A percentile compares a stretch with the other conserved stretches of the same genome.
Conservation (phyloP, 306 rosid species). For the Quercus glauca region DNA sequence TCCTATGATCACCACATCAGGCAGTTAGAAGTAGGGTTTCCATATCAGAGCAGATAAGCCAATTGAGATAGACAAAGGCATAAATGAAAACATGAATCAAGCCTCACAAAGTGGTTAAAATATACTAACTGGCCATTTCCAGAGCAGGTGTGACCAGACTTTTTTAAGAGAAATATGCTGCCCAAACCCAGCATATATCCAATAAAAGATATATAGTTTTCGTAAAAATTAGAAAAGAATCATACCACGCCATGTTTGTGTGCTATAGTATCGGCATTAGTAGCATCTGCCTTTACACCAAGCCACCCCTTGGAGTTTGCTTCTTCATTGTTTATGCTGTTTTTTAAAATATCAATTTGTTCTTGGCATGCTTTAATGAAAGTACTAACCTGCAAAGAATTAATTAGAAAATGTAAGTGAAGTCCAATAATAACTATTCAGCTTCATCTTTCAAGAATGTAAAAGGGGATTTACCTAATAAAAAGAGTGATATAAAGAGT, state of each 20-base stretch:
- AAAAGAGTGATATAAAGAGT: background rate
- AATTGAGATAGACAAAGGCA: background rate
- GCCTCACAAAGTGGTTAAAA: background rate
- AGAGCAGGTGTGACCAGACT: background rate
- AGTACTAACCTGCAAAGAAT: conserved; percentile 69
- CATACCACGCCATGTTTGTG: conserved; percentile 99
- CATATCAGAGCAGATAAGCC: background rate
- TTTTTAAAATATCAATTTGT: conserved; percentile 82
- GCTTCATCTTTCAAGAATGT: conserved; percentile 7
- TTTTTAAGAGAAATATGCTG: background rate
- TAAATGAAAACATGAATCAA: background rate
- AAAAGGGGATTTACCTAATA: background rate
- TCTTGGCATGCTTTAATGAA: conserved; percentile 92
- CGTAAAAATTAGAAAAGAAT: conserved; percentile 18
- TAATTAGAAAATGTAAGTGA: conserved; percentile 9
- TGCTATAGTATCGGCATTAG: conserved; percentile 80
- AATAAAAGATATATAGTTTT: conserved; percentile 2
- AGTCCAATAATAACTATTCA: conserved; percentile 3
- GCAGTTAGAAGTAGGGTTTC: background rate
- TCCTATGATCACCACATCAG: background rate
- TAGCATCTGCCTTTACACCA: conserved; percentile 49
- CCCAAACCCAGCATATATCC: background rate
- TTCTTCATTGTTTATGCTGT: conserved; percentile 71
- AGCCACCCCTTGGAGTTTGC: conserved; percentile 83
- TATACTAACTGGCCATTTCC: background rate